Conservation (phyloP, 306 rosid genomes). For the Sicyos baderoa region DNA sequence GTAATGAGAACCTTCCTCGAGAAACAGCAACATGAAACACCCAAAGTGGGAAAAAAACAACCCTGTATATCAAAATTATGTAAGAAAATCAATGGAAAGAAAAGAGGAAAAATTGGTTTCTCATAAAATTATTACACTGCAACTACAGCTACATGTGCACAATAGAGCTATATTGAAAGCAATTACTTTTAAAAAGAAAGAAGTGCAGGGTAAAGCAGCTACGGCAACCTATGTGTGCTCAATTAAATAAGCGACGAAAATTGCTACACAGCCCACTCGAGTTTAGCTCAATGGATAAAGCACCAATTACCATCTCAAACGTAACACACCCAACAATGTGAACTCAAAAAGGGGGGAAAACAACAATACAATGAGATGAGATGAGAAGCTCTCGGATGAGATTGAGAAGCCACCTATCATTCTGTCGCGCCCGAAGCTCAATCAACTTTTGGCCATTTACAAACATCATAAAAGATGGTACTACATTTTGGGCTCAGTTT, state of each 20-base stretch:
- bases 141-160: too few relatives aligned
- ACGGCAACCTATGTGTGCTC: too few relatives aligned
- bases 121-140: too few relatives aligned
- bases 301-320: too few relatives aligned
- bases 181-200: too few relatives aligned
- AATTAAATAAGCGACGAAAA: not conserved
- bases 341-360: too few relatives aligned
- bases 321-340: too few relatives aligned
- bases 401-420: not conserved
- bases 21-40: constrained; percentile 82
- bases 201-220: too few relatives aligned
- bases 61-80: constrained; percentile 40
- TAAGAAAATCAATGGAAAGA: constrained; percentile 14
- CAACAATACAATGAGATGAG: not conserved
- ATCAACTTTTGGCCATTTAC: not conserved
- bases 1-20: constrained; percentile 96
- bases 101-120: not conserved
- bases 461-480: not conserved
- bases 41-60: constrained; percentile 82
- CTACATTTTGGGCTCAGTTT: not conserved
- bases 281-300: too few relatives aligned
- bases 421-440: not conserved
- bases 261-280: too few relatives aligned
- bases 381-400: not conserved
- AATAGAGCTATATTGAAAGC: too few relatives aligned